Evolutionary conservation across 331 rosid genomes (phyloP), one percentile per base, ranked within the genome.

Genomic region (Prunus yedoensis): DNA sequence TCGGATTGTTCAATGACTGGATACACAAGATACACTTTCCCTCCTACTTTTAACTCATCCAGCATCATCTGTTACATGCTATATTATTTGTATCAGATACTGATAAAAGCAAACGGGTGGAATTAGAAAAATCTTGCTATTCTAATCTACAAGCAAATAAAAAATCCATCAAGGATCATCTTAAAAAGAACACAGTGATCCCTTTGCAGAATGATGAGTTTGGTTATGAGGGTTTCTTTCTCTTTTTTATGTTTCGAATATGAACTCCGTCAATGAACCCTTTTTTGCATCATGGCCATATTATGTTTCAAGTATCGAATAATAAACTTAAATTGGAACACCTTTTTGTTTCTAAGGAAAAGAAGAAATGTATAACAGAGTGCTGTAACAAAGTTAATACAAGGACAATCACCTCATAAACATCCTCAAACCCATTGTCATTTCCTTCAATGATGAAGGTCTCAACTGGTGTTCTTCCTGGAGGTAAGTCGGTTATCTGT

Each of bases 401-500:
- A 51, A 61, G 58, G 25, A 77, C 7, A 13, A 52, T 78, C 80
- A 90, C 98, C 96, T 90, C 83, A 85, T 89, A 90, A 71, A 87
- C 93, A 28, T 86, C 78, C 90, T 86, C 95, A 69, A 83, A 86
- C 66, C 96, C 98, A 79, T 76, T 49, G 20, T 90, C 96, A 77
- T 74, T 81, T 78, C 95, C 98, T 79, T 89, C 93, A 72, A 89
- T 71, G 73, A 84, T 78, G 80, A 61, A 78, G 25, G 97, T 92
- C 85, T 90, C 83, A 67, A 94, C 96, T 53, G 97, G 97, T 77
- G 84, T 75, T 88, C 99, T 89, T 84, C 97, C 99, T 1, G 97
- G 97, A 47, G 97, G 99, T 63, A 92, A 84, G 85, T 88, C 99
- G 4, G 96, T 94, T 84, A 92, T 94, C 99, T 94, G 88, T 81